Conservation (phyloP, 2,329 filamentous ascomycete genomes). For the Colletotrichum destructivum region DNA sequence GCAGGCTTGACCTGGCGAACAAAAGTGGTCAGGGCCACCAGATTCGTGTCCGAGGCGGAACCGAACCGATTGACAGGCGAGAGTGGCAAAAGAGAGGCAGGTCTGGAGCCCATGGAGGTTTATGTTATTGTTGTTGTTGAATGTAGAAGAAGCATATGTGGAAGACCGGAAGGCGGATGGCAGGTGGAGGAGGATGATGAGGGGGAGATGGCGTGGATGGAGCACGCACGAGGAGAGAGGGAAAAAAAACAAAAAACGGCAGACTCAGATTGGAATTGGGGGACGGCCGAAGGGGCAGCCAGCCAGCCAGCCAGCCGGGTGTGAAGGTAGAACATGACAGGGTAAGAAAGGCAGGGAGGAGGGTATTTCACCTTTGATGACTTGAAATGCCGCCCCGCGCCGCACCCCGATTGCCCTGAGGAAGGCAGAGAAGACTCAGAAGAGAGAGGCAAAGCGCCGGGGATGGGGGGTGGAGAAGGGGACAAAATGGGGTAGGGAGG, state of each 20-base stretch:
- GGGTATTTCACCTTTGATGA: conserved; percentile 3
- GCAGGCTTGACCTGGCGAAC: conserved; percentile 11
- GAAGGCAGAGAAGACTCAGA: conserved; percentile 16
- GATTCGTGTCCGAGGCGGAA: conserved; percentile 16
- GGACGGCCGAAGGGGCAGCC: neutral
- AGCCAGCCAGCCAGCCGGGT: neutral
- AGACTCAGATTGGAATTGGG: conserved; percentile 28
- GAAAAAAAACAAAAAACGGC: conserved; percentile 17
- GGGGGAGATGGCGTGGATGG: conserved; percentile 21
- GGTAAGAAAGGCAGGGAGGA: conserved; percentile 19
- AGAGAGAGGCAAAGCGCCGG: conserved; percentile 12
- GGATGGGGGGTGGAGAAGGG: conserved; percentile 3
- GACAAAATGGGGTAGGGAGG: conserved; percentile 28
- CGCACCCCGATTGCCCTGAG: conserved; percentile 27
- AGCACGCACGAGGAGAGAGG: conserved; percentile 22
- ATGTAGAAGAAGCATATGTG: conserved; percentile 12
- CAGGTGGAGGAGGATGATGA: conserved; percentile 17
- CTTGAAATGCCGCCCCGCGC: conserved; percentile 15
- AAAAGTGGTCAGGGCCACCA: conserved; percentile 19
- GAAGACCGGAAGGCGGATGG: conserved; percentile 16
- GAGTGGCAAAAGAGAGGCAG: neutral
- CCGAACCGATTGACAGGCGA: conserved; percentile 14
- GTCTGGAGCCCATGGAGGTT: neutral
- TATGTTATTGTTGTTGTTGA: neutral
- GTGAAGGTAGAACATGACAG: no score